Percentiles rank a stretch among this genome's conserved stretches.
Evolutionary conservation across 495 filamentous ascomycete species (phyloP).

Genomic region (Hyphodiscus hymeniophilus): DNA sequence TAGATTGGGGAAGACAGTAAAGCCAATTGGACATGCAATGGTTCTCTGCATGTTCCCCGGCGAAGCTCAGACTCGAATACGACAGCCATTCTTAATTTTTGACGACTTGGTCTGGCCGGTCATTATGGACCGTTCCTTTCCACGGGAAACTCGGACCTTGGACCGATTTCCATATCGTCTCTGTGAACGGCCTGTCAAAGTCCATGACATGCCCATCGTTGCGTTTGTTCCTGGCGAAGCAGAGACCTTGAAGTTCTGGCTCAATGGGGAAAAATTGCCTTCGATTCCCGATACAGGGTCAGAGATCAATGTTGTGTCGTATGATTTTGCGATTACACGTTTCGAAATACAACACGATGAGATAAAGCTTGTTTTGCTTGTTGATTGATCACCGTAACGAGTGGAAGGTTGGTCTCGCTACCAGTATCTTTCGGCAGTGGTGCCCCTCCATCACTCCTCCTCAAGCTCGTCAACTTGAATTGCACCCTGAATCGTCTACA

Average conservation of each 20-base stretch:
- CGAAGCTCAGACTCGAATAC: too few species aligned
- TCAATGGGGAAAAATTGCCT: background rate
- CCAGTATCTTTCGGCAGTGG: background rate
- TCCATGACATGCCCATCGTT: slow-evolving; percentile 1
- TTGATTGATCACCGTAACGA: background rate
- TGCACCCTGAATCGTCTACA: too few species aligned
- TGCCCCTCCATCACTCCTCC: background rate
- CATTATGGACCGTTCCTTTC: background rate
- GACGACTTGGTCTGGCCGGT: background rate
- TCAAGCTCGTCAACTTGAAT: background rate
- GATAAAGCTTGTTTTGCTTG: background rate
- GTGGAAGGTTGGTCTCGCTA: background rate
- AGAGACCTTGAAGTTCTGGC: background rate
- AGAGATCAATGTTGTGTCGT: slow-evolving; percentile 3
- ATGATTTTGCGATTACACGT: background rate
- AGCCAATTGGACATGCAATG: too few species aligned
- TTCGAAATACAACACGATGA: background rate
- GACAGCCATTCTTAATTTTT: too few species aligned
- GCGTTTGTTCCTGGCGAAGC: background rate
- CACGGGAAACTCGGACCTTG: background rate
- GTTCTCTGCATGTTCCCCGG: too few species aligned
- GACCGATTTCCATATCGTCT: background rate
- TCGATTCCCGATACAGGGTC: background rate
- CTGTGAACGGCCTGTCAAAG: background rate
- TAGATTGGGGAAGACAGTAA: too few species aligned